These are phyloP conservation scores for Fusarium coicis DNA, from an alignment of 2,329 filamentous ascomycete genomes.

Conservation along the genomic window DNA sequence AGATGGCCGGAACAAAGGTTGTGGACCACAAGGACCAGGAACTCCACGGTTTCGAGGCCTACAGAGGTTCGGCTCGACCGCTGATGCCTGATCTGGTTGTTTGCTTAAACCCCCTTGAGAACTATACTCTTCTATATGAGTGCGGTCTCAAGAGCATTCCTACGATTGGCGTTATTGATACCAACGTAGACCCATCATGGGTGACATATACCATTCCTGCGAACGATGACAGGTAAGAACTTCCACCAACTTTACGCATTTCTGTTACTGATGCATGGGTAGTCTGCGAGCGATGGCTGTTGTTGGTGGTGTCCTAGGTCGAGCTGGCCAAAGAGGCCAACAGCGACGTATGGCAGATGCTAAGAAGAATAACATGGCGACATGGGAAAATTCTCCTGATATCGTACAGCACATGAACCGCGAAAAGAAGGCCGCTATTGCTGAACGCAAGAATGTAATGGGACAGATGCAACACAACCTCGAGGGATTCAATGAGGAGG, in stretches of 20 bases:
- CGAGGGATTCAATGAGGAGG: conserved; percentile 52
- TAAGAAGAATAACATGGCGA: conserved; percentile 64
- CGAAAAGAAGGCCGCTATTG: conserved; percentile 45
- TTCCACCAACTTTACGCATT: neutral
- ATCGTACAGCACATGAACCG: conserved; percentile 53
- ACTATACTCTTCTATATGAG: conserved; percentile 89
- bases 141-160: conserved; percentile 89
- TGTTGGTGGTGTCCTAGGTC: conserved; percentile 85
- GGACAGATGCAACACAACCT: conserved; percentile 50
- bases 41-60: conserved; percentile 70
- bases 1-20: conserved; percentile 74
- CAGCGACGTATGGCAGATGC: conserved; percentile 72
- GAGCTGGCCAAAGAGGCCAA: conserved; percentile 84
- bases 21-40: conserved; percentile 78
- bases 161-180: conserved; percentile 95
- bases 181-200: conserved; percentile 89
- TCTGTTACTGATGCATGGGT: conserved; percentile 37
- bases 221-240: conserved; percentile 87
- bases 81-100: conserved; percentile 91
- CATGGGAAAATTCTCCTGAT: conserved; percentile 66
- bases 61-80: conserved; percentile 70
- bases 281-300: conserved; percentile 85
- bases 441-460: conserved; percentile 51
- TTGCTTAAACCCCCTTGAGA: conserved; percentile 92
- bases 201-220: conserved; percentile 97